Conservation (phyloP, 2,329 filamentous ascomycete genomes). For the Geosmithia morbida region DNA sequence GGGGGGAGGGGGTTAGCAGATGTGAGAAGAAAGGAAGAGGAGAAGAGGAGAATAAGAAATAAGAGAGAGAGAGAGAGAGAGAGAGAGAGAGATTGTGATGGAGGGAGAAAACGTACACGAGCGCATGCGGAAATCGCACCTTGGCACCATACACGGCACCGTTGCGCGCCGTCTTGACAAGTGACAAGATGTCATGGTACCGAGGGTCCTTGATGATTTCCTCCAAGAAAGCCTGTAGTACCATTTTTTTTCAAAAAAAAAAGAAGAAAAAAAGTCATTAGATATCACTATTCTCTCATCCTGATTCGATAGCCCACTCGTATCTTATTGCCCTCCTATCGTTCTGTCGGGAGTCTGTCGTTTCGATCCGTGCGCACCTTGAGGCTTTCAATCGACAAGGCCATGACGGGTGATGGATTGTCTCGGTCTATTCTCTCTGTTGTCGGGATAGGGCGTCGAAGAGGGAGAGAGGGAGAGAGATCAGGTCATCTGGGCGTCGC, state of each 20-base stretch:
- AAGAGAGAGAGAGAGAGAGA: not conserved
- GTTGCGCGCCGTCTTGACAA: conserved; percentile 91
- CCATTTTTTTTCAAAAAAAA: no score
- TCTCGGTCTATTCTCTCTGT: not conserved
- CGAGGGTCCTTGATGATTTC: conserved; percentile 66
- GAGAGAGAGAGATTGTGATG: not conserved
- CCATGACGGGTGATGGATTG: conserved; percentile 5
- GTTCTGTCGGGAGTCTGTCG: no score
- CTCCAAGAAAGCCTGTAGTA: conserved; percentile 52
- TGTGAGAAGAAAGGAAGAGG: not conserved
- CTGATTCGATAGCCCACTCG: no score
- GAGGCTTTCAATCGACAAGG: conserved; percentile 8
- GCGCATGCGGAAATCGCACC: conserved; percentile 93
- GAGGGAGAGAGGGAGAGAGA: no score
- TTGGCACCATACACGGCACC: conserved; percentile 93
- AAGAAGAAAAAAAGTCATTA: no score
- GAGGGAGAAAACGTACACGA: conserved; percentile 50
- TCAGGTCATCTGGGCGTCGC: no score
- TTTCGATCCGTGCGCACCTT: conserved; percentile 6
- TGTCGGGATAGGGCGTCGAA: not conserved
- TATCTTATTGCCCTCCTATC: no score
- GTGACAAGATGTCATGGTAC: conserved; percentile 70
- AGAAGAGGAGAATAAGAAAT: no score
- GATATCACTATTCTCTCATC: no score
- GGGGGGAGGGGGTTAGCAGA: no score